Evolutionary conservation across 345 rosid species (phyloP).

Genomic region (Combretum micranthum): DNA sequence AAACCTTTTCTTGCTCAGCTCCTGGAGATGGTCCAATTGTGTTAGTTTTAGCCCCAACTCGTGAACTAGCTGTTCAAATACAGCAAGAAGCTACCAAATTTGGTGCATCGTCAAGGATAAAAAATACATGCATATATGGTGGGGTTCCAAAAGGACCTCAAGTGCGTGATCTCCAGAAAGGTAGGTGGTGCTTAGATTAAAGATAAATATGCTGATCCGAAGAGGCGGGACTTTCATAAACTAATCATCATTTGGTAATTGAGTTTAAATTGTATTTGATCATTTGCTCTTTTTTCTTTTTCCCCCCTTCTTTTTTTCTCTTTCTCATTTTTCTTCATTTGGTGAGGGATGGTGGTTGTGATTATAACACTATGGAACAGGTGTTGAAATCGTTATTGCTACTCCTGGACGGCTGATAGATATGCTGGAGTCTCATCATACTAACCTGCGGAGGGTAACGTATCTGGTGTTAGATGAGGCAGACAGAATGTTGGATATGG

Average conservation of each 20-base stretch:
- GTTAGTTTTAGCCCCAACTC: constrained; percentile 96
- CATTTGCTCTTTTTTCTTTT: neutral
- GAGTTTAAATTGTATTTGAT: constrained; percentile 12
- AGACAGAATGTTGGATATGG: constrained; percentile 99
- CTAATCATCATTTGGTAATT: constrained; percentile 25
- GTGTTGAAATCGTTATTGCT: constrained; percentile 97
- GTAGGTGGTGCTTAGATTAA: constrained; percentile 41
- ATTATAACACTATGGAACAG: constrained; percentile 20
- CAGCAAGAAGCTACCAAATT: constrained; percentile 96
- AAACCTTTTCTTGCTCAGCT: constrained; percentile 37
- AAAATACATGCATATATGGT: constrained; percentile 92
- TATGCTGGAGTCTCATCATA: constrained; percentile 94
- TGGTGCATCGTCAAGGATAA: constrained; percentile 91
- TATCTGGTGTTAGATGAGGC: constrained; percentile 98
- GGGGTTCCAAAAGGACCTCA: constrained; percentile 99
- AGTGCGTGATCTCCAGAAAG: constrained; percentile 99
- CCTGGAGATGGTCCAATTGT: constrained; percentile 98
- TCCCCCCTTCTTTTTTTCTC: constrained; percentile 3
- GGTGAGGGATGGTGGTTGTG: too few species aligned
- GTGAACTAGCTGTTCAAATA: constrained; percentile 99
- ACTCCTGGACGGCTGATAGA: constrained; percentile 99
- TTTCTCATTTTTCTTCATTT: constrained; percentile 4
- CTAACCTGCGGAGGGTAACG: constrained; percentile 91
- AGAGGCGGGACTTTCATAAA: constrained; percentile 24
- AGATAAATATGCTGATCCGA: constrained; percentile 29